Evolutionary conservation across 1,284 basidiomycete genomes (phyloP), one percentile per base, ranked within the genome.

Genomic region (Butyriboletus appendiculatus): DNA sequence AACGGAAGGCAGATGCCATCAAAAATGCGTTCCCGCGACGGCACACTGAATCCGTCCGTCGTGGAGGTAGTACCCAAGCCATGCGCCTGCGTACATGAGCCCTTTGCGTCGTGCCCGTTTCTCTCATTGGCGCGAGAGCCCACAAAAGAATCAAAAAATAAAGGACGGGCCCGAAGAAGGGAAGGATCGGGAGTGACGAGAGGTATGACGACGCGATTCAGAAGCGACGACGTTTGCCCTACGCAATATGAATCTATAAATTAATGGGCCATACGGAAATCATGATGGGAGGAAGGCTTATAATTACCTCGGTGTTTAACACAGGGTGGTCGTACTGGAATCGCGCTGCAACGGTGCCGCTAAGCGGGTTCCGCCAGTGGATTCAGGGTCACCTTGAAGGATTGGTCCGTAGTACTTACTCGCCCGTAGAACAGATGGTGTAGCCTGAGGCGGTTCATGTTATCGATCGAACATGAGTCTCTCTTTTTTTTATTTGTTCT

Each of bases 371-470:
- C 81, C 60, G 84, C 81, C 0, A 84, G 86, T 4, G 89, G 83
- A 68, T 91, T 92, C 53, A 91, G 78, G 3, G 92, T 93, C 6
- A 90, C 85, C 22, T 24, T 24, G 22, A n/a, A 92, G 76, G 7
- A 93, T 79, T 0, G 82, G 83, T 1, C 90, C 90, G 64, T 85
- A 80, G 35, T 73, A 90, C 90, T 63, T 85, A 80, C 35, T 73
- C 72, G 2, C 71, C 56, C 57, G 82, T 79, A 1, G 83, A 70
- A 70, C 15, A 93, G 77, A 61, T 87, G 82, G n/a, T n/a, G n/a
- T n/a, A n/a, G n/a, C 62, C 24, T 93, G 90, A 94, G 77, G 46
- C 83, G 78, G 67, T 93, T 93, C 92, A 93, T 92, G 62, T 82
- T 81, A 67, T 91, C 89, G 32, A 45, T 10, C 8, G n/a, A 57